Percentiles rank a stretch among this genome's conserved stretches.
phyloP scores from a whole-genome alignment of 768 basidiomycete species.

The Lactarius sanguifluus region DNA sequence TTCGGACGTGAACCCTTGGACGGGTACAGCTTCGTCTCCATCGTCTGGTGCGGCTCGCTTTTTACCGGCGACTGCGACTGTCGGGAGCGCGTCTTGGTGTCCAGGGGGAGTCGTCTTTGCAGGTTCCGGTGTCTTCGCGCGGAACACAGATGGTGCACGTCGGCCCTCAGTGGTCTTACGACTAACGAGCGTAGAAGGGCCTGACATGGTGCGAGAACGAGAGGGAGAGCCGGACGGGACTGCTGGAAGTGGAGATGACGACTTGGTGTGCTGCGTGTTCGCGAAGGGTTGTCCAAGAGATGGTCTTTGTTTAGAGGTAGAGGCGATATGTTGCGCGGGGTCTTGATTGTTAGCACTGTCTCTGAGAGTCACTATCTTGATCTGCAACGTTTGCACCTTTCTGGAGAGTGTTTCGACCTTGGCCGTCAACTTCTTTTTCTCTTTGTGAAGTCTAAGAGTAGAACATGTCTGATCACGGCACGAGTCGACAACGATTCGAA shows the following conservation, averaged over 20 bases:
- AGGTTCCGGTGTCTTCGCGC: constrained; percentile 37
- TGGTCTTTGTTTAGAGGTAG: constrained; percentile 29
- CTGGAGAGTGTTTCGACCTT: constrained; percentile 72
- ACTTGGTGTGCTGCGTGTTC: constrained; percentile 19
- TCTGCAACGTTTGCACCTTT: constrained; percentile 70
- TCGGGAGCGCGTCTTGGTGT: constrained; percentile 31
- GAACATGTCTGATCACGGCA: constrained; percentile 15
- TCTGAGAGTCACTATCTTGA: constrained; percentile 59
- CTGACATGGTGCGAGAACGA: constrained; percentile 40
- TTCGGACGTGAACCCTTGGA: constrained; percentile 63
- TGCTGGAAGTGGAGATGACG: constrained; percentile 19
- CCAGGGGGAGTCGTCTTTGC: constrained; percentile 6
- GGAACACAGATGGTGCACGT: constrained; percentile 29
- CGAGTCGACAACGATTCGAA: not conserved
- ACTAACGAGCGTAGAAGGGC: constrained; percentile 43
- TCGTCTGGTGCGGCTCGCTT: constrained; percentile 79
- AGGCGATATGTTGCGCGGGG: constrained; percentile 25
- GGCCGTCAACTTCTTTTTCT: constrained; percentile 70
- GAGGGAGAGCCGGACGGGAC: constrained; percentile 16
- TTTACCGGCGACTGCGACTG: constrained; percentile 50
- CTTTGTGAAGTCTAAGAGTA: constrained; percentile 64
- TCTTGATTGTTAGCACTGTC: constrained; percentile 35
- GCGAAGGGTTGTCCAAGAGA: constrained; percentile 14
- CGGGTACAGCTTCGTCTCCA: constrained; percentile 60
- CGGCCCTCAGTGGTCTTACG: constrained; percentile 55